Base-by-base conservation (phyloP, 495 filamentous ascomycete species). In the Daldinia grandis region DNA sequence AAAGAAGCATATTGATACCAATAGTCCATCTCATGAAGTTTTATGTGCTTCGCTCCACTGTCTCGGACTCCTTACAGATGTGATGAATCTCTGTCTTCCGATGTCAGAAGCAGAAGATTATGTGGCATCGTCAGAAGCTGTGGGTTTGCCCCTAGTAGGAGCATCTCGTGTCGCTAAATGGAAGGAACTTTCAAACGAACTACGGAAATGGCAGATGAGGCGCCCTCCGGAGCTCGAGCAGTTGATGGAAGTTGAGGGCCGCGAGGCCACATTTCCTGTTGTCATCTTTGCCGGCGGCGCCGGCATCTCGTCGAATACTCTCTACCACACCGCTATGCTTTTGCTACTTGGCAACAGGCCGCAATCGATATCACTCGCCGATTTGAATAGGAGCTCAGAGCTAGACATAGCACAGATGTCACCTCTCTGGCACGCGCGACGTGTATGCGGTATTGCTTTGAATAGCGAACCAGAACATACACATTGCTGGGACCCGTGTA, bases 401-500 rank as follows among this genome's bases (percentile, higher is more conserved):
- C 17, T 47, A 21, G 42, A 47, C 7, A 27, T 15, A 10, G 17
- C 25, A 12, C 62, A 61, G 27, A 62, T 44, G 51, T 66, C 62
- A 12, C 42, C 67, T 8, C 21, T 53, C 15, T 71, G 62, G 61
- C 71, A 74, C 44, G 67, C 67, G 7, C 58, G 54, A 44, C 66
- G 59, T 10, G 58, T 71, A 38, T 73, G 71, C 25, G 66, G 71
- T 17, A 73, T 74, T 59, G 66, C 66, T 3, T 25, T 71, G 19
- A 40, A 67, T 28, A 74, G 67, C 21, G 71, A 74, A 4, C 67
- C 71, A 5, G 62, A 66, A 37, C 49, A 66, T 33, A 61, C 61
- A 4, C 50, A 60, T 30, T 74, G 67, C 37, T 74, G 71, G 71
- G 71, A 71, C 28, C 71, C 66, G 42, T 56, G 50, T 33, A 62